Evolutionary conservation across 805 yeast species (phyloP).

Genomic region (Wickerhamiella musiphila): DNA sequence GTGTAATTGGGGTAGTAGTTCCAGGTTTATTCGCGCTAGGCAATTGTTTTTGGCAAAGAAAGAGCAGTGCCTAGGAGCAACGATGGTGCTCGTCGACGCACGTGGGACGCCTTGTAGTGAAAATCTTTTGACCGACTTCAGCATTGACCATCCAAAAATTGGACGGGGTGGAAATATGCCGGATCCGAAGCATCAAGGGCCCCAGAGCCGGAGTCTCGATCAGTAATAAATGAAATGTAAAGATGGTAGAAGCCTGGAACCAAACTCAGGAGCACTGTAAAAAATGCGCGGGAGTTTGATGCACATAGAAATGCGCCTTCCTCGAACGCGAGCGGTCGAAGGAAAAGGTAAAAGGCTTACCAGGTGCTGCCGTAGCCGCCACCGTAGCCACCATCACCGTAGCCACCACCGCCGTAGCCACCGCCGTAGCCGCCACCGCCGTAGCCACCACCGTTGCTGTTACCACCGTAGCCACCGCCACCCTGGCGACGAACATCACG

Average conservation of each 20-base stretch:
- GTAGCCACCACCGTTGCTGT: constrained; percentile 14
- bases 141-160: background rate
- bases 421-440: constrained; percentile 15
- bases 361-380: constrained; percentile 16
- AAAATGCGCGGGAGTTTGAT: background rate
- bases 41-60: background rate
- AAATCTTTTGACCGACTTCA: background rate
- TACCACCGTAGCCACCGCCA: constrained; percentile 12
- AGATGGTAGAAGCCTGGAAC: too few species aligned
- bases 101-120: constrained; percentile 1
- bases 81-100: too few species aligned
- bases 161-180: background rate
- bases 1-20: too few species aligned
- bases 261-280: background rate
- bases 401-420: constrained; percentile 8
- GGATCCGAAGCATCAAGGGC: background rate
- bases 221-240: background rate
- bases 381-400: constrained; percentile 13
- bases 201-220: background rate
- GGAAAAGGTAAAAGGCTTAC: constrained; percentile 14
- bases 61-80: too few species aligned
- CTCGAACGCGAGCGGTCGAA: background rate
- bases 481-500: constrained; percentile 19
- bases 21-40: background rate
- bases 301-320: background rate